These are phyloP conservation scores for Xylariaceae sp. DNA, from an alignment of 2,329 filamentous ascomycete genomes.

Conservation along the genomic window DNA sequence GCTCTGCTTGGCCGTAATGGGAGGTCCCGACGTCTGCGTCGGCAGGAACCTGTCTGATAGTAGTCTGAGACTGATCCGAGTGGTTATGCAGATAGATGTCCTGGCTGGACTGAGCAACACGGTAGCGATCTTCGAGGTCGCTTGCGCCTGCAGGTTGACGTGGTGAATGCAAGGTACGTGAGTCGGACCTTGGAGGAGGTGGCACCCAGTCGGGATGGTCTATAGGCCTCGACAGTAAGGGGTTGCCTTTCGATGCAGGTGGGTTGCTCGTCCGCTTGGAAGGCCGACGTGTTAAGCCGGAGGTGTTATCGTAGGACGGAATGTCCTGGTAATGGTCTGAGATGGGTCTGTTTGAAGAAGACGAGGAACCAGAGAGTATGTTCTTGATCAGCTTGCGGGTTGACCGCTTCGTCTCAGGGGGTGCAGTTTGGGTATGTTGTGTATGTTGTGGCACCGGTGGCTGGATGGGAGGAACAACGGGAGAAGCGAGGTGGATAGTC, in stretches of 20 bases:
- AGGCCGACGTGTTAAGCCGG: conserved; percentile 54
- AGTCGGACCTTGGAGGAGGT: conserved; percentile 26
- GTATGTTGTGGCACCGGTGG: conserved; percentile 30
- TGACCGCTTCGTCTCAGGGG: conserved; percentile 50
- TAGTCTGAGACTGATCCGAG: conserved; percentile 43
- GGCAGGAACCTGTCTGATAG: conserved; percentile 52
- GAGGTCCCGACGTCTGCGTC: conserved; percentile 50
- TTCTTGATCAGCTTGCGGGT: conserved; percentile 58
- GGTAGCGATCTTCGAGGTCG: conserved; percentile 43
- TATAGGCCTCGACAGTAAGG: conserved; percentile 35
- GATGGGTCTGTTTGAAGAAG: conserved; percentile 39
- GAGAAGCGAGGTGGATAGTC: conserved; percentile 33
- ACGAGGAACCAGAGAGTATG: conserved; percentile 51
- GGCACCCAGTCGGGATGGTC: conserved; percentile 37
- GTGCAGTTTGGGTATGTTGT: conserved; percentile 31
- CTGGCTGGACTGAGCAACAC: conserved; percentile 44
- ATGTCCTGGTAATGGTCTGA: conserved; percentile 38
- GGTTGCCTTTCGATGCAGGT: conserved; percentile 46
- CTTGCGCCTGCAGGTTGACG: conserved; percentile 49
- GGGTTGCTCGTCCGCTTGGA: conserved; percentile 61
- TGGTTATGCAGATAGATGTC: conserved; percentile 45
- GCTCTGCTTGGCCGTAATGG: conserved; percentile 49
- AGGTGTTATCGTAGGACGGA: conserved; percentile 51
- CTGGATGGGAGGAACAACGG: conserved; percentile 28
- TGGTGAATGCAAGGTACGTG: conserved; percentile 42